Evolutionary conservation across 1,284 basidiomycete genomes (phyloP).

Genomic region (Athelia psychrophila): DNA sequence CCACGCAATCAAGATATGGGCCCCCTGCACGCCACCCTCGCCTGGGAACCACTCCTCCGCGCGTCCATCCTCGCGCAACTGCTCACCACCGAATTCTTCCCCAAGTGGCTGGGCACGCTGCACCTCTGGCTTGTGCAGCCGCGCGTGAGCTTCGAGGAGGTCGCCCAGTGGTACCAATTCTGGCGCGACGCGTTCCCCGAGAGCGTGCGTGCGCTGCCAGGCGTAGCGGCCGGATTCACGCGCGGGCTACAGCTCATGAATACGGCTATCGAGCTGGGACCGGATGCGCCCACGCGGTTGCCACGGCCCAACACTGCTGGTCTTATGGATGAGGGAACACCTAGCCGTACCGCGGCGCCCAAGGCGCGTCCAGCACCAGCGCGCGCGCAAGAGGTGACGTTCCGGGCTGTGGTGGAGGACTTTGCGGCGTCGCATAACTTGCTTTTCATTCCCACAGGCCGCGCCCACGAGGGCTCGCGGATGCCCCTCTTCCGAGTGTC

Average conservation of each 20-base stretch:
- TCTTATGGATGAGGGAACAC: slow-evolving; percentile 22
- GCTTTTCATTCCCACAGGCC: slow-evolving; percentile 84
- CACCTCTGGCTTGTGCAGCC: slow-evolving; percentile 90
- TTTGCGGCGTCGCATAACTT: slow-evolving; percentile 81
- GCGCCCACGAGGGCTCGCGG: slow-evolving; percentile 77
- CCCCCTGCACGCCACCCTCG: slow-evolving; percentile 76
- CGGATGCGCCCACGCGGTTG: slow-evolving; percentile 64
- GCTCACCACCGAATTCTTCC: slow-evolving; percentile 90
- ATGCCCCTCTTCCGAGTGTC: slow-evolving; percentile 88
- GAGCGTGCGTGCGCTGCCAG: slow-evolving; percentile 58
- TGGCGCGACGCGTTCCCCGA: slow-evolving; percentile 86
- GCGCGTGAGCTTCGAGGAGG: slow-evolving; percentile 81
- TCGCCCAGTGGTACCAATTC: slow-evolving; percentile 87
- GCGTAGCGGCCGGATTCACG: slow-evolving; percentile 78
- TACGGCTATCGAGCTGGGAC: slow-evolving; percentile 81
- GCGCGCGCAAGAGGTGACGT: slow-evolving; percentile 78
- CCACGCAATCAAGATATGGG: slow-evolving; percentile 86
- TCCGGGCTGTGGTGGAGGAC: slow-evolving; percentile 90
- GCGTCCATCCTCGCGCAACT: slow-evolving; percentile 77
- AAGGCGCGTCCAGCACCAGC: slow-evolving; percentile 37
- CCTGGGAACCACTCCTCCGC: slow-evolving; percentile 76
- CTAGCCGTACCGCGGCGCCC: slow-evolving; percentile 18
- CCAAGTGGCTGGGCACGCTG: slow-evolving; percentile 92
- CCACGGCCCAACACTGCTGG: slow-evolving; percentile 59
- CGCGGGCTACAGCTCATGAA: slow-evolving; percentile 91